Evolutionary conservation across 2,329 filamentous ascomycete genomes (phyloP).

Genomic region (Cladosporium oxysporum): DNA sequence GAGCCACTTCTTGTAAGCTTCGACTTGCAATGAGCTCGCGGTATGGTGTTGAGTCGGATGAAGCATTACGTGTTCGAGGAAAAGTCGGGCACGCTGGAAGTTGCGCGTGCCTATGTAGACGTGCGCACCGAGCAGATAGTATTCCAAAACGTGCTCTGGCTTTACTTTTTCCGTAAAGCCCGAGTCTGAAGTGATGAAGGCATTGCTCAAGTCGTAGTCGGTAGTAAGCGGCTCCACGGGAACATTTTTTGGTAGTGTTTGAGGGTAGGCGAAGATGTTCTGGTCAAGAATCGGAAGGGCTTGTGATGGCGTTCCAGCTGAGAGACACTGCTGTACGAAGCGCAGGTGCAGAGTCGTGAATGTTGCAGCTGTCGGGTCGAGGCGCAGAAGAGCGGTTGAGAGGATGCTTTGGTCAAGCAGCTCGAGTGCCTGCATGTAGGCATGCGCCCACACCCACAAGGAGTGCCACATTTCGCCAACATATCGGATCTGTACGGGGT

Average conservation of each 20-base stretch:
- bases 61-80: slow-evolving; percentile 57
- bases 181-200: slow-evolving; percentile 62
- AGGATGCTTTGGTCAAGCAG: slow-evolving; percentile 39
- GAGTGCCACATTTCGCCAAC: slow-evolving; percentile 50
- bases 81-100: slow-evolving; percentile 47
- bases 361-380: slow-evolving; percentile 67
- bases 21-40: slow-evolving; percentile 74
- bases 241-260: slow-evolving; percentile 33
- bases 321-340: slow-evolving; percentile 59
- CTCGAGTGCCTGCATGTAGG: slow-evolving; percentile 19
- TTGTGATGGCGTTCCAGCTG: slow-evolving; percentile 54
- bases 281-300: slow-evolving; percentile 65
- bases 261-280: slow-evolving; percentile 66
- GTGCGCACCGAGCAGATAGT: slow-evolving; percentile 53
- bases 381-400: slow-evolving; percentile 58
- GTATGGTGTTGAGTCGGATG: slow-evolving; percentile 65
- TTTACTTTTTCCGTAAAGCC: slow-evolving; percentile 60
- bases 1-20: slow-evolving; percentile 91
- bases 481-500: slow-evolving; percentile 58
- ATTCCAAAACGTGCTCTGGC: slow-evolving; percentile 55
- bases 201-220: slow-evolving; percentile 46
- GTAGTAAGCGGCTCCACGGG: slow-evolving; percentile 45
- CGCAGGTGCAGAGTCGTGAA: slow-evolving; percentile 65
- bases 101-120: slow-evolving; percentile 48
- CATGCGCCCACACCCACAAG: slow-evolving; percentile 44